Evolutionary conservation across 805 yeast species (phyloP).

Genomic region (Barnettozyma populi): DNA sequence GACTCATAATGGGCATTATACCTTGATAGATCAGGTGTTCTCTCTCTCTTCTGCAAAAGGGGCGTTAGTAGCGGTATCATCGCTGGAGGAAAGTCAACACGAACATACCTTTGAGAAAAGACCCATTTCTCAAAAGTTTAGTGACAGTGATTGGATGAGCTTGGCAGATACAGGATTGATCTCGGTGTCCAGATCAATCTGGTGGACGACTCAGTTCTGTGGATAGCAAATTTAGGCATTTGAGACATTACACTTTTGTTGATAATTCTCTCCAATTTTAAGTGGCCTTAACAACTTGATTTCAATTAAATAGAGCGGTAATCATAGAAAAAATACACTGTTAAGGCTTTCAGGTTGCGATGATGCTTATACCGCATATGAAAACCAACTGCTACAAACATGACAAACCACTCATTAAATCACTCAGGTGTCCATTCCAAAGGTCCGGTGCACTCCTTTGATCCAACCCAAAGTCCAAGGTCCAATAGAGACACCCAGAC

Average conservation of each 20-base stretch:
- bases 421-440: no score
- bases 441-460: no score
- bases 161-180: neutral
- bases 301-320: neutral
- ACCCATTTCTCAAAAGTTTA: neutral
- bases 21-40: constrained; percentile 8
- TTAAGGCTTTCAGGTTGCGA: neutral
- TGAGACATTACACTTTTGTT: neutral
- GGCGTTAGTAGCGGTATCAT: neutral
- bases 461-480: neutral
- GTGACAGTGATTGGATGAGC: neutral
- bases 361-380: neutral
- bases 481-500: neutral
- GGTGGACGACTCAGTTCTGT: no score
- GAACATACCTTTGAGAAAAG: neutral
- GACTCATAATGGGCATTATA: constrained; percentile 7
- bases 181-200: neutral
- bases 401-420: neutral
- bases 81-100: neutral
- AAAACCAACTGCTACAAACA: neutral
- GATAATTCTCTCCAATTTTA: neutral
- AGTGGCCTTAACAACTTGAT: neutral
- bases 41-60: constrained; percentile 3
- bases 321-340: neutral
- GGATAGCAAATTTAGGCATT: no score